phyloP scores from a whole-genome alignment of 305 asterid genomes.

The Stenogyne calaminthoides region DNA sequence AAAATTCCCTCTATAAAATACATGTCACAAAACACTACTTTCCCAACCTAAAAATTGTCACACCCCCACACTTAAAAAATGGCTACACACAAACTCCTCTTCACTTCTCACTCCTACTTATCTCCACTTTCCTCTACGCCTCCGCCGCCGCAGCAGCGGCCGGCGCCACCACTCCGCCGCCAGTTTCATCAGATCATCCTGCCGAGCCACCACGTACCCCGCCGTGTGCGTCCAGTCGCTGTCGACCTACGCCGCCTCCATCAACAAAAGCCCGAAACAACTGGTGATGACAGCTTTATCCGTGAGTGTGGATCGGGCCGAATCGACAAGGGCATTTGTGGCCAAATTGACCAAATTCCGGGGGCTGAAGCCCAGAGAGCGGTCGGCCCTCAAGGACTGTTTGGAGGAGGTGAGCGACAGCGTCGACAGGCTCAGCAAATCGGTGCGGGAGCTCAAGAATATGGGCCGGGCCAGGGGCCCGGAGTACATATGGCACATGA shows the following conservation, averaged over 20 bases:
- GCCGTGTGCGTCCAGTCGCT: slow-evolving; percentile 62
- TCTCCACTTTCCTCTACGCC: slow-evolving; percentile 13
- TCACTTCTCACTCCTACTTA: slow-evolving; percentile 10
- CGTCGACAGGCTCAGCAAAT: slow-evolving; percentile 45
- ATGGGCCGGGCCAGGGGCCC: slow-evolving; percentile 46
- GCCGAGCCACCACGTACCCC: slow-evolving; percentile 62
- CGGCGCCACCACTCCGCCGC: slow-evolving; percentile 26
- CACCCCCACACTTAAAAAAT: no score
- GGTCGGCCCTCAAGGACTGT: slow-evolving; percentile 48
- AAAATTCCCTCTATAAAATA: slow-evolving; percentile 21
- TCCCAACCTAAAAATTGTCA: not conserved
- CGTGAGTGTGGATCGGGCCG: slow-evolving; percentile 60
- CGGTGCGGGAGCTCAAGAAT: slow-evolving; percentile 60
- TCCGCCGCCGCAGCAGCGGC: not conserved
- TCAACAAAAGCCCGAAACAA: slow-evolving; percentile 51
- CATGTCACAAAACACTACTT: no score
- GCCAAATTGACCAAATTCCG: slow-evolving; percentile 41
- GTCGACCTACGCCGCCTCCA: slow-evolving; percentile 48
- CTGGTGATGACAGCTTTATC: slow-evolving; percentile 60
- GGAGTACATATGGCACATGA: slow-evolving; percentile 66
- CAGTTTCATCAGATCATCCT: slow-evolving; percentile 59
- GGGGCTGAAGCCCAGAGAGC: slow-evolving; percentile 58
- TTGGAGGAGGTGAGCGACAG: slow-evolving; percentile 43
- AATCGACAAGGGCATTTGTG: slow-evolving; percentile 47
- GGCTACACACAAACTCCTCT: slow-evolving; percentile 12